These are phyloP conservation scores for Avena eriantha DNA, from an alignment of 176 grass and related monocot species.

Conservation along the genomic window DNA sequence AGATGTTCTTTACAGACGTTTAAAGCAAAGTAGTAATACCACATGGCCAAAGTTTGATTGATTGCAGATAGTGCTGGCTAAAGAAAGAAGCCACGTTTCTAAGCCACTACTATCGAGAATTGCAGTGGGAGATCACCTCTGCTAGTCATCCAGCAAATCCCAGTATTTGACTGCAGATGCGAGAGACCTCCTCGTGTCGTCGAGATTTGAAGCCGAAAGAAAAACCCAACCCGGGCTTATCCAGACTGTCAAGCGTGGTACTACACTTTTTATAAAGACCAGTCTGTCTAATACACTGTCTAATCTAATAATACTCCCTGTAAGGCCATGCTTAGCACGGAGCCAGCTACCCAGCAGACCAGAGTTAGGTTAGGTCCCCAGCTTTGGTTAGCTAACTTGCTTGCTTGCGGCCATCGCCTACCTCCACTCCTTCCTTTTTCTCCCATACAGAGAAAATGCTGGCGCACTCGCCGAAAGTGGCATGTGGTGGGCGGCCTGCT, in stretches of 20 bases:
- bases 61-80: not conserved
- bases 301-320: not conserved
- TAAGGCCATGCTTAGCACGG: conserved; percentile 6
- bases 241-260: too few species aligned
- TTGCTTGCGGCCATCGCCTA: conserved; percentile 40
- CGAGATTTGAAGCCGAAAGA: too few species aligned
- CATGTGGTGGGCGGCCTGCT: conserved; percentile 51
- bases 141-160: not conserved
- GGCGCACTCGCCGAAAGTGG: conserved; percentile 61
- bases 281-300: not conserved
- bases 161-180: not conserved
- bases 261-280: too few species aligned
- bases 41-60: not conserved
- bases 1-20: not conserved
- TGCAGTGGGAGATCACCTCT: not conserved
- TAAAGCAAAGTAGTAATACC: not conserved
- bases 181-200: too few species aligned
- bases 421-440: conserved; percentile 34
- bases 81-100: not conserved
- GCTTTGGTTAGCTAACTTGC: not conserved
- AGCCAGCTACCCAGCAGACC: conserved; percentile 18
- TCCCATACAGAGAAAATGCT: conserved; percentile 30
- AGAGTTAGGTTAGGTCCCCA: conserved; percentile 14
- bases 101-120: not conserved
- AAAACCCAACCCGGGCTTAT: too few species aligned